Evolutionary conservation across 164 flowering plant species (phyloP).

Genomic region (Platanus orientalis): DNA sequence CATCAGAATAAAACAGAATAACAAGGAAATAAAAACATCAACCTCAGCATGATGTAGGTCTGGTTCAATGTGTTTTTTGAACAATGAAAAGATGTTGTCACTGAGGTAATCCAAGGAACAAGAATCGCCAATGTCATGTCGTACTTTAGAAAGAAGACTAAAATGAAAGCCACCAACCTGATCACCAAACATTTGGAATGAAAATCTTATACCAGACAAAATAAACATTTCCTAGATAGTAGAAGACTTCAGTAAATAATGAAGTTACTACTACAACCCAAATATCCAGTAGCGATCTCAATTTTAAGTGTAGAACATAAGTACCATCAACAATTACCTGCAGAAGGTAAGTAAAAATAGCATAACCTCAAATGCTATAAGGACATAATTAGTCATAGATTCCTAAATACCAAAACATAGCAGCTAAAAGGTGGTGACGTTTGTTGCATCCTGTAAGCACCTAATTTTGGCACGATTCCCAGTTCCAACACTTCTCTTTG

Average conservation of each 20-base stretch:
- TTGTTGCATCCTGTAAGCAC: too few species aligned
- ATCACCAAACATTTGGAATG: constrained; percentile 14
- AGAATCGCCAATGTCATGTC: constrained; percentile 90
- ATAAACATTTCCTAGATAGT: constrained; percentile 7
- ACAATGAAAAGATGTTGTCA: constrained; percentile 97
- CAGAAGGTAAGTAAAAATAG: constrained; percentile 6
- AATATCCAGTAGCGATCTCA: constrained; percentile 91
- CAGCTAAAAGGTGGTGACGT: too few species aligned
- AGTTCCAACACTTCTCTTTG: too few species aligned
- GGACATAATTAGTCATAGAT: not conserved
- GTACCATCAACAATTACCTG: constrained; percentile 98
- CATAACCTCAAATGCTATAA: not conserved
- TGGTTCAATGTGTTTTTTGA: constrained; percentile 96
- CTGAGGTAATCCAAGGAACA: constrained; percentile 89
- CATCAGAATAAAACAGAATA: not conserved
- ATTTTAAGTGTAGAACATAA: constrained; percentile 86
- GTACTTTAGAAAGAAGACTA: constrained; percentile 94
- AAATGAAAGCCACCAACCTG: constrained; percentile 99
- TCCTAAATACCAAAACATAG: not conserved
- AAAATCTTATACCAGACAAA: not conserved
- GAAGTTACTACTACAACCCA: constrained; percentile 93
- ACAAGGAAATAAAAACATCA: constrained; percentile 18
- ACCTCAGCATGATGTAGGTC: constrained; percentile 99
- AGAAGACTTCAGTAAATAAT: constrained; percentile 3
- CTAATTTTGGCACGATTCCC: too few species aligned